phyloP scores from a whole-genome alignment of 2,329 filamentous ascomycete genomes.

The Diaporthe ampelina region DNA sequence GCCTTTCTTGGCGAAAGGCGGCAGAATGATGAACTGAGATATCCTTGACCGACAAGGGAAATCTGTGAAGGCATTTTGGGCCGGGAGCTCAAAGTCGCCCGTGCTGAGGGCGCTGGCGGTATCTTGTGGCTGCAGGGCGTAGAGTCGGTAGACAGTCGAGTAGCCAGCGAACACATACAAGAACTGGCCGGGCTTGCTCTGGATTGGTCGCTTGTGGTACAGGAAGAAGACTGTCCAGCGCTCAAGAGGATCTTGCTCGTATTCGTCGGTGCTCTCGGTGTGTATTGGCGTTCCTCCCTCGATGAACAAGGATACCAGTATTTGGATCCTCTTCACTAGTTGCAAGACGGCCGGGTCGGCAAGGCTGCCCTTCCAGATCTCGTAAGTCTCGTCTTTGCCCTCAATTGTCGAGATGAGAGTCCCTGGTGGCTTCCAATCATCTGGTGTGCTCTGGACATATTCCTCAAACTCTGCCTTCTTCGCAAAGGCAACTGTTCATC shows the following conservation, averaged over 20 bases:
- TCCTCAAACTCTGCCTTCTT: conserved; percentile 73
- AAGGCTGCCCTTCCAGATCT: conserved; percentile 87
- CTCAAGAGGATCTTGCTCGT: conserved; percentile 79
- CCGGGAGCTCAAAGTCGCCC: conserved; percentile 55
- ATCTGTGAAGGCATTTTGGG: conserved; percentile 62
- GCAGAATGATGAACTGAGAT: conserved; percentile 93
- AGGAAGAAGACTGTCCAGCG: conserved; percentile 95
- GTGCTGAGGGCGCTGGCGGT: conserved; percentile 47
- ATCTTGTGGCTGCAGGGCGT: conserved; percentile 68
- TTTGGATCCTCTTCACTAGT: conserved; percentile 84
- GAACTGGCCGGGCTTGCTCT: conserved; percentile 58
- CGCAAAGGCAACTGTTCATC: conserved; percentile 73
- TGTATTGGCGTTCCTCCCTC: conserved; percentile 87
- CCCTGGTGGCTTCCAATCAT: conserved; percentile 80
- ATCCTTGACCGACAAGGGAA: conserved; percentile 86
- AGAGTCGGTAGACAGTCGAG: conserved; percentile 91
- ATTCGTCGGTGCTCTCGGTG: conserved; percentile 52
- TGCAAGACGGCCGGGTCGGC: conserved; percentile 77
- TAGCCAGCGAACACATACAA: conserved; percentile 91
- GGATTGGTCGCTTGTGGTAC: conserved; percentile 73
- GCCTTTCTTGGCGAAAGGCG: conserved; percentile 85
- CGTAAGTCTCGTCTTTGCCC: conserved; percentile 73
- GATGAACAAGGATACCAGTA: conserved; percentile 88
- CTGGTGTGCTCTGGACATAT: conserved; percentile 62
- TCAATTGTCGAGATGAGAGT: conserved; percentile 75